Evolutionary conservation across 768 basidiomycete species (phyloP).

Genomic region (Lanmaoa pseudosensibilis): DNA sequence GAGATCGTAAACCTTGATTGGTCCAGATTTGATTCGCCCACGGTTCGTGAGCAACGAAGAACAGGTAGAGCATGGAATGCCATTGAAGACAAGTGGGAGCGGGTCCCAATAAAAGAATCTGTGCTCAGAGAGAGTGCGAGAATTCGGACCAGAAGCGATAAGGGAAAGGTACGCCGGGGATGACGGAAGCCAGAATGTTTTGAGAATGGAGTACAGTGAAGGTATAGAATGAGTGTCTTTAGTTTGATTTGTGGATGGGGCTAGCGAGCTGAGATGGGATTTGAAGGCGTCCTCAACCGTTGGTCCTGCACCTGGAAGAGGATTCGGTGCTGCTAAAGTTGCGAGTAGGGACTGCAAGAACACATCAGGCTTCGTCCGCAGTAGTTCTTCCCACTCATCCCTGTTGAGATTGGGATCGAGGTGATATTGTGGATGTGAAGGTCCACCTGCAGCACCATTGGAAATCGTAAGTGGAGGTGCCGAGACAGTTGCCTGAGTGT

Average conservation of each 20-base stretch:
- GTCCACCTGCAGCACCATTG: conserved; percentile 14
- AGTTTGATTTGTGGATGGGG: conserved; percentile 46
- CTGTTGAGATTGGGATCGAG: conserved; percentile 54
- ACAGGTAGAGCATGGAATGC: conserved; percentile 72
- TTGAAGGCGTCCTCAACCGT: conserved; percentile 78
- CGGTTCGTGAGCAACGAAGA: conserved; percentile 58
- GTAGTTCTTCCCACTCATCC: conserved; percentile 67
- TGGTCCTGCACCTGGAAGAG: conserved; percentile 58
- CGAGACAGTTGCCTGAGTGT: conserved; percentile 27
- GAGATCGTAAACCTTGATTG: conserved; percentile 78
- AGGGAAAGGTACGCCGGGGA: conserved; percentile 76
- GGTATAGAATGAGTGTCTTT: conserved; percentile 56
- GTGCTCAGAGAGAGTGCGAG: conserved; percentile 70
- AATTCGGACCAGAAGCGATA: conserved; percentile 66
- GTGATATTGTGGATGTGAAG: conserved; percentile 30
- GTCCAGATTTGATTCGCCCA: conserved; percentile 72
- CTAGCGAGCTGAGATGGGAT: conserved; percentile 67
- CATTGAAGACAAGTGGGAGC: conserved; percentile 78
- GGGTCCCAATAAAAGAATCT: conserved; percentile 89
- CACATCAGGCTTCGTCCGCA: conserved; percentile 52
- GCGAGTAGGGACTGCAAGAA: conserved; percentile 59
- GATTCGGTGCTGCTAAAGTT: conserved; percentile 62
- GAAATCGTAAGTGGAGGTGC: conserved; percentile 38
- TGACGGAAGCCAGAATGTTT: conserved; percentile 82
- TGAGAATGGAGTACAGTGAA: conserved; percentile 71